Base-by-base conservation (phyloP, 805 yeast species). In the Hanseniaspora meyeri region DNA sequence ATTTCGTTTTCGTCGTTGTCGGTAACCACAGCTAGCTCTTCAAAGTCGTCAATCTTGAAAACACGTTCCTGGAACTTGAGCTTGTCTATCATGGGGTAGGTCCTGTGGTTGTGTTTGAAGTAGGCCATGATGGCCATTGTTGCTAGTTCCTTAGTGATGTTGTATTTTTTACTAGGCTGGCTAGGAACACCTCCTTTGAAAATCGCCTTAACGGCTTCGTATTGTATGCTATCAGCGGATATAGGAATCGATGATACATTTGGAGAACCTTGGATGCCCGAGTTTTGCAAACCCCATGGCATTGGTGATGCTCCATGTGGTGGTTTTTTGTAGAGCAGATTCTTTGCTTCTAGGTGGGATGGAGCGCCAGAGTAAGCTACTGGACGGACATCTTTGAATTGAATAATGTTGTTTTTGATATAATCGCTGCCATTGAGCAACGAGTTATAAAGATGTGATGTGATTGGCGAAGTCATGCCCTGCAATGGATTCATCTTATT, bases 11-110 rank as follows among this genome's bases (percentile, higher is more conserved):
- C 63, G 55, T 65, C 66, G 37, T 71, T 68, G 24, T 62, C 49
- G 1, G 57, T 49, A 31, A 66, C 63, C 34, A 66, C 59, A 10
- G 57, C 60, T 11, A 58, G 43, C 1, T 54, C 36, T 6, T 60
- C 61, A 38, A 72, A 66, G 38, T 65, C 64, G 8, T 64, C 53
- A 5, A 70, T 64, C 1, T 63, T 62, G 2, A 67, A 62, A 7
- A 73, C 72, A 17, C 64, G 61, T 8, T 66, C 65, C 43, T 70
- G 49, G 53, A 75, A 72, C 17, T 66, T 68, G 2, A 67, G 60
- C 51, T 74, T 73, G 57, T 74, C 70, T 46, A 75, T 64, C 63
- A 75, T 71, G 19, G 77, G 78, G 60, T 73, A 72, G 3, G 75
- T 66, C 46, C 74, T 64, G 49, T 75, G 76, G 50, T 72, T 73